Evolutionary conservation across 345 rosid species (phyloP).

Genomic region (Melaleuca alternifolia): DNA sequence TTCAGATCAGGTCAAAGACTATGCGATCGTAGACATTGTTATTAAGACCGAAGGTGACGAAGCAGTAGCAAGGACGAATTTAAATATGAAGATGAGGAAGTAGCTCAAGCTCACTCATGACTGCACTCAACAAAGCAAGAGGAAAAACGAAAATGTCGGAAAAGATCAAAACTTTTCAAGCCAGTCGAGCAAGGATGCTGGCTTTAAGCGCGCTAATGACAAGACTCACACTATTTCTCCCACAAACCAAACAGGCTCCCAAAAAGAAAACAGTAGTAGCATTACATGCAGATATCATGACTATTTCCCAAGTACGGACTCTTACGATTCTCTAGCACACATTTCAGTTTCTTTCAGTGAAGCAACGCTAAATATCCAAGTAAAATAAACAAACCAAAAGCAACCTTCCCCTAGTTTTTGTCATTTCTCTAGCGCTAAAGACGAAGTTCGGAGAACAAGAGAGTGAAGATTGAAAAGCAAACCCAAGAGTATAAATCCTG

Average conservation of each 20-base stretch:
- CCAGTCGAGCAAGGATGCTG: background rate
- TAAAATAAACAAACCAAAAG: background rate
- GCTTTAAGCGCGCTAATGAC: background rate
- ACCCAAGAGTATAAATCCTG: conserved; percentile 92
- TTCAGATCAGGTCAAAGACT: background rate
- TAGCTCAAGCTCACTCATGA: background rate
- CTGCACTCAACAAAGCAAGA: background rate
- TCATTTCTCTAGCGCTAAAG: background rate
- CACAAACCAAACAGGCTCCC: background rate
- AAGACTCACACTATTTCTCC: background rate
- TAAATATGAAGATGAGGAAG: background rate
- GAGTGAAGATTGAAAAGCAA: background rate
- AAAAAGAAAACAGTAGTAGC: background rate
- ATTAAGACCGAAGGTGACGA: background rate
- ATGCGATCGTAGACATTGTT: background rate
- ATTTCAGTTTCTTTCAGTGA: background rate
- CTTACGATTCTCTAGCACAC: background rate
- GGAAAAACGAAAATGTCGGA: background rate
- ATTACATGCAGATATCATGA: background rate
- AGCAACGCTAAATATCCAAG: background rate
- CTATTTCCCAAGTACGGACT: background rate
- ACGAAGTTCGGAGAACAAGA: background rate
- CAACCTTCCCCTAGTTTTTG: background rate
- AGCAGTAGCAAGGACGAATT: background rate
- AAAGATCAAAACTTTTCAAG: background rate